Evolutionary conservation across 305 asterid species (phyloP).

Genomic region (Euphrasia arctica): DNA sequence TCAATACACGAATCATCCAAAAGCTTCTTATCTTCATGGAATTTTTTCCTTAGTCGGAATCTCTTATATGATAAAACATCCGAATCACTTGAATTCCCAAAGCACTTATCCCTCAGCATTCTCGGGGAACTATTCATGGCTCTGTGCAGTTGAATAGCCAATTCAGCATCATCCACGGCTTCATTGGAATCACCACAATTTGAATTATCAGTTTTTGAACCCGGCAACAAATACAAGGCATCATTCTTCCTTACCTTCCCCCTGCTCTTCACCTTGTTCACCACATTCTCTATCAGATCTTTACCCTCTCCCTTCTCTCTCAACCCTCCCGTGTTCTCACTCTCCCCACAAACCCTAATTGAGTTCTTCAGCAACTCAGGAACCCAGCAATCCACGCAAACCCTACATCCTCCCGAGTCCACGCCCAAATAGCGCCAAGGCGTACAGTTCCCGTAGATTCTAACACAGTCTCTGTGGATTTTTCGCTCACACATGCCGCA

Average conservation of each 20-base stretch:
- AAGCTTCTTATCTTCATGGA: slow-evolving; percentile 30
- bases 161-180: slow-evolving; percentile 44
- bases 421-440: slow-evolving; percentile 68
- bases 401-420: slow-evolving; percentile 41
- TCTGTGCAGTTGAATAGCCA: slow-evolving; percentile 58
- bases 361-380: slow-evolving; percentile 64
- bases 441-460: slow-evolving; percentile 41
- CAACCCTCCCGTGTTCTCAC: slow-evolving; percentile 30
- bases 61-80: slow-evolving; percentile 35
- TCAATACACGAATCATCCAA: slow-evolving; percentile 24
- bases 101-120: slow-evolving; percentile 33
- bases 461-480: slow-evolving; percentile 60
- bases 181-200: slow-evolving; percentile 28
- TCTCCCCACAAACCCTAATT: slow-evolving; percentile 33
- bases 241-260: slow-evolving; percentile 32
- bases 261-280: slow-evolving; percentile 39
- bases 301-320: slow-evolving; percentile 29
- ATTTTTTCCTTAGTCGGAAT: slow-evolving; percentile 28
- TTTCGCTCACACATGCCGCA: slow-evolving; percentile 57
- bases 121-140: slow-evolving; percentile 59
- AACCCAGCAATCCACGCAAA: slow-evolving; percentile 94
- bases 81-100: slow-evolving; percentile 26
- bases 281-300: slow-evolving; percentile 34
- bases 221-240: slow-evolving; percentile 28
- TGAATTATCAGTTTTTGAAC: slow-evolving; percentile 28